Conservation (phyloP, 1,284 basidiomycete species). For the Rhodotorula sp. region DNA sequence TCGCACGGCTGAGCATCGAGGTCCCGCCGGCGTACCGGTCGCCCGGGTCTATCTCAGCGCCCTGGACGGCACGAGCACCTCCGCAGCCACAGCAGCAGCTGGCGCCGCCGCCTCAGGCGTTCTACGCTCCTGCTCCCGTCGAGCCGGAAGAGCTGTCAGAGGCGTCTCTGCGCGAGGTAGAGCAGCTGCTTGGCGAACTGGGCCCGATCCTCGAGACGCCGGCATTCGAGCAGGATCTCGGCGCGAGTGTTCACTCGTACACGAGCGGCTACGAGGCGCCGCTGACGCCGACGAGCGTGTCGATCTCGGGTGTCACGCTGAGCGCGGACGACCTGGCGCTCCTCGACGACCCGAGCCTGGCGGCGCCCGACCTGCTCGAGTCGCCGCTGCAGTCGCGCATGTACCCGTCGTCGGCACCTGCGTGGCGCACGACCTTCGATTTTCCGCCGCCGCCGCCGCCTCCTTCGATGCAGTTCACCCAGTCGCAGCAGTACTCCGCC, state of each 20-base stretch:
- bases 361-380: conserved; percentile 4
- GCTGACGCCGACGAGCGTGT: conserved; percentile 6
- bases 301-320: conserved; percentile 31
- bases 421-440: conserved; percentile 33
- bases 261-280: no score
- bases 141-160: conserved; percentile 11
- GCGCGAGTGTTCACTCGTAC: neutral
- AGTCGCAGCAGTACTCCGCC: neutral
- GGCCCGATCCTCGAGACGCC: conserved; percentile 20
- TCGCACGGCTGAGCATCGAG: conserved; percentile 19
- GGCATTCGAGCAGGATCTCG: neutral
- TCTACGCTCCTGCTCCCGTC: no score
- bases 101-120: neutral
- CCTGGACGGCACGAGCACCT: neutral
- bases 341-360: conserved; percentile 22
- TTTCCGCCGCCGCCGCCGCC: conserved; percentile 5
- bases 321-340: conserved; percentile 27
- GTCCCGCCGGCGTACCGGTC: conserved; percentile 12
- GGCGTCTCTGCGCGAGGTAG: conserved; percentile 21
- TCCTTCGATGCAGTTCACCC: neutral
- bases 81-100: neutral
- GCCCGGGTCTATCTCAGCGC: neutral
- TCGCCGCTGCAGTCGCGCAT: neutral
- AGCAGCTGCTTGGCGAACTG: conserved; percentile 26
- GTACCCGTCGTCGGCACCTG: conserved; percentile 30